phyloP scores from a whole-genome alignment of 75 land plant genomes.

The Sequoia sempervirens region DNA sequence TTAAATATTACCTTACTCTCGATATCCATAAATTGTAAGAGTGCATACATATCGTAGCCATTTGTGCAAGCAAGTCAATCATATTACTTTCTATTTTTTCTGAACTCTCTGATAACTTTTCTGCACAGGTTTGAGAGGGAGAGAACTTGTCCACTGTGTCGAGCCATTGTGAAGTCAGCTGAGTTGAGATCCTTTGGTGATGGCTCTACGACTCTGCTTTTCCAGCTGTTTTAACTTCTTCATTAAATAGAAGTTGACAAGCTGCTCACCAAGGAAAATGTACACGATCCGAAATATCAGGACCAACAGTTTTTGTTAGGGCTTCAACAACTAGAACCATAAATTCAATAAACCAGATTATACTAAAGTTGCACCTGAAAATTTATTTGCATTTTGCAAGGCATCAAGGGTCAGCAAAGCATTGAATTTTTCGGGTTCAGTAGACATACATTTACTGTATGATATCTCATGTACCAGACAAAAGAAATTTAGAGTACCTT shows the following conservation, averaged over 20 bases:
- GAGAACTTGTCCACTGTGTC: conserved; percentile 40
- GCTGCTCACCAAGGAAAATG: background rate
- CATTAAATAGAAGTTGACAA: background rate
- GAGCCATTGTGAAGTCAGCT: conserved; percentile 37
- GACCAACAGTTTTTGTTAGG: background rate
- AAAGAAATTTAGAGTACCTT: background rate
- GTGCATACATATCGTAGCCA: no score
- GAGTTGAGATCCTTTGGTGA: conserved; percentile 40
- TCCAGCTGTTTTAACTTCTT: conserved; percentile 28
- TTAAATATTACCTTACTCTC: background rate
- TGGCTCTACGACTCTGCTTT: conserved; percentile 40
- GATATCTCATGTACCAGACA: background rate
- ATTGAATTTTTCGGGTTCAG: background rate
- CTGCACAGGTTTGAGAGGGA: conserved; percentile 42
- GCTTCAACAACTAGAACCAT: background rate
- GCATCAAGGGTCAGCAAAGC: background rate
- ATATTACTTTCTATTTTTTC: background rate
- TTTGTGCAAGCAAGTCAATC: background rate
- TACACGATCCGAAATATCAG: background rate
- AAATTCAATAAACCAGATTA: background rate
- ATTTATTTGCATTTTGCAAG: background rate
- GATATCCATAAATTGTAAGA: background rate
- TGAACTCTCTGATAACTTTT: background rate
- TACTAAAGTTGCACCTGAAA: background rate
- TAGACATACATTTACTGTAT: background rate